Conservation (phyloP, 73 alveolate genomes). For the Urostyla sp. region DNA sequence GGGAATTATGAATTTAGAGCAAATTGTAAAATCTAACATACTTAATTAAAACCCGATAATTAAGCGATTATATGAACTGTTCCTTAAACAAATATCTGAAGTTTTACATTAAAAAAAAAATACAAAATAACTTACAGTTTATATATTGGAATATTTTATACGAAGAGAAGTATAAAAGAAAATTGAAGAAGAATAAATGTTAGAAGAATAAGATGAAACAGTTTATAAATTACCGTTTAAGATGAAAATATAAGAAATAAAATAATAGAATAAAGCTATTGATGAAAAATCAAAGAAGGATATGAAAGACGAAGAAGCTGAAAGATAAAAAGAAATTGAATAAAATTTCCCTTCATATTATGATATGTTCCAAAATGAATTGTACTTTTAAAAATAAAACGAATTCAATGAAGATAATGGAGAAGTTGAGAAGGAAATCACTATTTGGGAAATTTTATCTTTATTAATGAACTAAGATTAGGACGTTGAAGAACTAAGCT, state of each 20-base stretch:
- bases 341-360: conserved; percentile 51
- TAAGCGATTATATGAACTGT: not conserved
- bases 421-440: not conserved
- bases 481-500: not conserved
- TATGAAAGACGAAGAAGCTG: conserved; percentile 40
- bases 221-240: conserved; percentile 61
- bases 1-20: too few species aligned
- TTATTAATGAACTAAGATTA: not conserved
- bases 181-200: conserved; percentile 9
- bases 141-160: conserved; percentile 33
- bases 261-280: conserved; percentile 53
- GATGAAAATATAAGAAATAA: conserved; percentile 40
- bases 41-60: not conserved
- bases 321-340: conserved; percentile 33
- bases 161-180: conserved; percentile 49
- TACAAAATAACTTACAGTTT: not conserved
- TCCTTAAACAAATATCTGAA: conserved; percentile 1
- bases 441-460: not conserved
- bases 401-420: not conserved
- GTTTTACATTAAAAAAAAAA: not conserved
- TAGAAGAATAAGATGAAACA: conserved; percentile 48
- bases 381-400: not conserved
- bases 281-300: conserved; percentile 62
- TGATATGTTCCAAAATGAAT: conserved; percentile 37
- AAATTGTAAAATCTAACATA: not conserved